Evolutionary conservation across 2,329 filamentous ascomycete genomes (phyloP).

Genomic region (Amauroascus verrucosus): DNA sequence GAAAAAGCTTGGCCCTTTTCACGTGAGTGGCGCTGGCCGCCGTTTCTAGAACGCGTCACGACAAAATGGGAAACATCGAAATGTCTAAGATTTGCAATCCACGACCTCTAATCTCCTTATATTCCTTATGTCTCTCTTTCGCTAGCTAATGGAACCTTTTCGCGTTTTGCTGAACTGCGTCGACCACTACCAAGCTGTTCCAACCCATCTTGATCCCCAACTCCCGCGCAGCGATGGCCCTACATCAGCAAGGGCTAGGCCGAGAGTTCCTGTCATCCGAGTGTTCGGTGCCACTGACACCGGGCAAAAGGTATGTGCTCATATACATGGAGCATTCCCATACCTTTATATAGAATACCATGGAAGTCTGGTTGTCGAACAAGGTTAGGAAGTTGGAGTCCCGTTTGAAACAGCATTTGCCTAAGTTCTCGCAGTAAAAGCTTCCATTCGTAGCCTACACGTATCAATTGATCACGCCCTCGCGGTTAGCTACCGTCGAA

Average conservation of each 20-base stretch:
- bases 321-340: constrained; percentile 90
- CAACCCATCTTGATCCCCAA: constrained; percentile 70
- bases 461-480: constrained; percentile 85
- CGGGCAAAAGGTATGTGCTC: constrained; percentile 89
- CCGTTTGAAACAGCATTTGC: constrained; percentile 7
- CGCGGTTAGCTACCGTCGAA: constrained; percentile 70
- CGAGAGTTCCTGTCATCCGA: constrained; percentile 74
- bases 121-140: constrained; percentile 16
- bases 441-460: constrained; percentile 68
- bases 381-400: constrained; percentile 45
- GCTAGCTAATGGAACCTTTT: constrained; percentile 57
- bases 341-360: constrained; percentile 88
- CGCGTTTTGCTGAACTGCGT: constrained; percentile 89
- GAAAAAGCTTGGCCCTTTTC: not conserved
- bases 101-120: not conserved
- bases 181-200: constrained; percentile 79
- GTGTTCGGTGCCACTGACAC: constrained; percentile 89
- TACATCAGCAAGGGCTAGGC: constrained; percentile 51
- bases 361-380: constrained; percentile 54
- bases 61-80: too few relatives aligned
- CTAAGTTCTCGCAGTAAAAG: constrained; percentile 47
- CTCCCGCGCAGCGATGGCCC: constrained; percentile 56
- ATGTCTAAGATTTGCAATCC: too few relatives aligned
- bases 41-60: constrained; percentile 1
- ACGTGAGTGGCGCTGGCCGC: not conserved